Evolutionary conservation across 2,329 filamentous ascomycete genomes (phyloP).

Genomic region (Alternaria viburni): DNA sequence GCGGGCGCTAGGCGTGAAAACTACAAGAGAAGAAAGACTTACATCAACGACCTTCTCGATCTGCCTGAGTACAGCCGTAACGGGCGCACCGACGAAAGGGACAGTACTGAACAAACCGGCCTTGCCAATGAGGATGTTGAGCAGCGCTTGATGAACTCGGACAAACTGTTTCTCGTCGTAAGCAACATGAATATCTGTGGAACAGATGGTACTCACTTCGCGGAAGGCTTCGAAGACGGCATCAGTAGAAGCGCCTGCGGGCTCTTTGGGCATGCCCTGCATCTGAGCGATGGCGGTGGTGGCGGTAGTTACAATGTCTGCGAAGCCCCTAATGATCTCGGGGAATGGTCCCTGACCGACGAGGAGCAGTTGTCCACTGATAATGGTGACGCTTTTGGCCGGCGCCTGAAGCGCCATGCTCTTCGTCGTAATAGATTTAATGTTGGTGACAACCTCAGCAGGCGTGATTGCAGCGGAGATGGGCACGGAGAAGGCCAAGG

Average conservation of each 20-base stretch:
- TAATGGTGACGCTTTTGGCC: too few species aligned
- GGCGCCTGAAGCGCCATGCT: not conserved
- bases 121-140: conserved; percentile 26
- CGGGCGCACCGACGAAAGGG: conserved; percentile 17
- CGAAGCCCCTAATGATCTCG: conserved; percentile 14
- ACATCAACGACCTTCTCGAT: conserved; percentile 23
- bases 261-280: conserved; percentile 1
- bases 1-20: not conserved
- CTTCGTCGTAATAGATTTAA: conserved; percentile 13
- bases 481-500: conserved; percentile 17
- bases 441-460: conserved; percentile 17
- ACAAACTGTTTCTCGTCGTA: conserved; percentile 15
- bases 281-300: conserved; percentile 13
- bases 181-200: not conserved
- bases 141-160: conserved; percentile 20
- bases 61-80: conserved; percentile 19
- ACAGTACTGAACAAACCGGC: conserved; percentile 17
- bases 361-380: conserved; percentile 13
- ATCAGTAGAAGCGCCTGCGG: conserved; percentile 4
- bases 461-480: conserved; percentile 9
- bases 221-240: conserved; percentile 22
- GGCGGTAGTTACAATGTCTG: conserved; percentile 14
- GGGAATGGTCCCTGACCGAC: conserved; percentile 19
- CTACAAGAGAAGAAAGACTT: conserved; percentile 1
- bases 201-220: conserved; percentile 1